Evolutionary conservation across 2,329 filamentous ascomycete genomes (phyloP).

Genomic region (Emydomyces testavorans): DNA sequence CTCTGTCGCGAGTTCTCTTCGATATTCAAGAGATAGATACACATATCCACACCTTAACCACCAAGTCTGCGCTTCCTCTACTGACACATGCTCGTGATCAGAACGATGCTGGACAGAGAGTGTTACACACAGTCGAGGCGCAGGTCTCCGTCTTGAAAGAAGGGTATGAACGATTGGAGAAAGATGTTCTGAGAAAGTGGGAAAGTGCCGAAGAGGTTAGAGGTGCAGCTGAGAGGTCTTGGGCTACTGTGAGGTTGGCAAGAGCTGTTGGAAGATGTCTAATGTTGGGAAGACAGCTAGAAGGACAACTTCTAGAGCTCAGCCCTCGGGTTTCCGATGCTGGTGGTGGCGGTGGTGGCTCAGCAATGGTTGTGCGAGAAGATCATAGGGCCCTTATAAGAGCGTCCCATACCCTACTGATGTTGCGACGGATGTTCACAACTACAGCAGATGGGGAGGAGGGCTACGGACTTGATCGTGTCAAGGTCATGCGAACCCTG

Average conservation of each 20-base stretch:
- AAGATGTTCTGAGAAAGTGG: constrained; percentile 75
- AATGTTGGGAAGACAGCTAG: constrained; percentile 71
- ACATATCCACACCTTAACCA: constrained; percentile 82
- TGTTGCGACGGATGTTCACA: constrained; percentile 60
- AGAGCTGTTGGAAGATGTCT: constrained; percentile 67
- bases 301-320: constrained; percentile 69
- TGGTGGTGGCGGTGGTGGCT: background rate
- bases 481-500: constrained; percentile 61
- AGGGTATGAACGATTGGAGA: constrained; percentile 74
- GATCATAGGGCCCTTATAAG: constrained; percentile 71
- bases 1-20: constrained; percentile 84
- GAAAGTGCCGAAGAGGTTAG: constrained; percentile 75
- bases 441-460: constrained; percentile 59
- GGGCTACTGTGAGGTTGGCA: constrained; percentile 66
- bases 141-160: constrained; percentile 72
- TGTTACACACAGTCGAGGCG: constrained; percentile 64
- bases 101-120: constrained; percentile 57
- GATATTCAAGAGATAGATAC: constrained; percentile 96
- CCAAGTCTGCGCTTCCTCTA: constrained; percentile 68
- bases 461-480: constrained; percentile 60
- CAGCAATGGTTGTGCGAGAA: constrained; percentile 39
- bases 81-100: constrained; percentile 66
- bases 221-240: constrained; percentile 63
- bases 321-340: constrained; percentile 28
- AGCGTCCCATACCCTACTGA: constrained; percentile 67